Evolutionary conservation across 225 moss, liverwort and hornwort species (phyloP), one percentile per base, ranked within the genome.

Genomic region (Pleurozium schreberi): DNA sequence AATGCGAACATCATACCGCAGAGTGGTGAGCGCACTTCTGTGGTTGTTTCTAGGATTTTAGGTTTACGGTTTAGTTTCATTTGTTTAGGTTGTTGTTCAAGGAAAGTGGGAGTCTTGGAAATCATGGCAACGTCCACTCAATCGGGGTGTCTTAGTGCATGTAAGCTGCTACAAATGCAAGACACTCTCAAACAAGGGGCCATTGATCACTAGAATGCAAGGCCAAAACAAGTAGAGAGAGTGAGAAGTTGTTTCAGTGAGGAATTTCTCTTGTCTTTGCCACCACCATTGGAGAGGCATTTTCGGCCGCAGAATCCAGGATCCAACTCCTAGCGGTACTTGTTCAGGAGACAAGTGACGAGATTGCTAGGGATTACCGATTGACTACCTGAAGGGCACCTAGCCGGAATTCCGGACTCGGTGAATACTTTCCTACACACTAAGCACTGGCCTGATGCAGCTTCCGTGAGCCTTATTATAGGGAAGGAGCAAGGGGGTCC

Each of bases 101-200:
- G 28, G 61, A 28, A 12, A 1, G 1, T 18, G 11, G 0, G 23
- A 40, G 40, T n/a, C 21, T 8, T 23, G 2, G 2, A 8, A 69
- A n/a, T n/a, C 40, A 40, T 69, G 69, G 69, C 22, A 1, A 40
- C 23, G 10, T 20, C 40, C 13, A 21, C 12, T 4, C 40, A 12
- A 40, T 21, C 12, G 4, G 5, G 9, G 52, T 4, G 4, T 11
- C 12, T 14, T 7, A 40, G 2, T 1, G 20, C 69, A 40, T 11
- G 12, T 0, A 21, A 69, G 38, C n/a, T 69, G 4, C 69, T 69
- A 69, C 11, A 69, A 69, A 69, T 69, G 21, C 40, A 21, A 11
- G 19, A 40, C 21, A n/a, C 11, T 69, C 40, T 69, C 40, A 5
- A 69, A 8, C 7, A 8, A 1, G 23, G 23, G 40, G 38, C 34